These are phyloP conservation scores for Solanum sejunctum DNA, from an alignment of 257 asterid species.

Conservation along the genomic window DNA sequence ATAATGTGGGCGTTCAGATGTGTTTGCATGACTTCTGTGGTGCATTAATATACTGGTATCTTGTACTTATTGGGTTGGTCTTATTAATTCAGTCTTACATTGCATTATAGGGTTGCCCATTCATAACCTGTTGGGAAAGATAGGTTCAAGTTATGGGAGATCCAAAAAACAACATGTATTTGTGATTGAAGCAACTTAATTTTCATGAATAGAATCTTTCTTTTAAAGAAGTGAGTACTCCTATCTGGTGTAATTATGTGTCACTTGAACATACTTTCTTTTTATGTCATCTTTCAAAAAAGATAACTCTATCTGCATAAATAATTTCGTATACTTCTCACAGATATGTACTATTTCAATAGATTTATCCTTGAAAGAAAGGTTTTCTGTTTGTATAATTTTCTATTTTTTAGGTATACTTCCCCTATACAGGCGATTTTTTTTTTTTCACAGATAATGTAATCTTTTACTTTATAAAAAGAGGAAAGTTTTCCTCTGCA, in stretches of 20 bases:
- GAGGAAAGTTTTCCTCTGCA: neutral
- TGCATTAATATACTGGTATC: neutral
- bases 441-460: neutral
- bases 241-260: neutral
- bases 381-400: neutral
- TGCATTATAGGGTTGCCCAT: neutral
- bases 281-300: neutral
- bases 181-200: neutral
- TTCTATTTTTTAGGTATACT: neutral
- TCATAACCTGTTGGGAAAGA: neutral
- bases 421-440: neutral
- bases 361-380: neutral
- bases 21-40: neutral
- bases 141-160: neutral
- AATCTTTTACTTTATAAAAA: neutral
- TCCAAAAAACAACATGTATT: neutral
- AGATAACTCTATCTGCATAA: neutral
- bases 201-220: neutral
- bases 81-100: neutral
- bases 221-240: neutral
- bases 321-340: neutral
- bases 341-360: neutral
- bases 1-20: neutral
- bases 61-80: neutral
- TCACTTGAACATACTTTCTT: neutral